A percentile compares a stretch with the other conserved stretches of the same genome.
phyloP scores from a whole-genome alignment of 2,329 filamentous ascomycete species.

The Trichoderma hamatum region DNA sequence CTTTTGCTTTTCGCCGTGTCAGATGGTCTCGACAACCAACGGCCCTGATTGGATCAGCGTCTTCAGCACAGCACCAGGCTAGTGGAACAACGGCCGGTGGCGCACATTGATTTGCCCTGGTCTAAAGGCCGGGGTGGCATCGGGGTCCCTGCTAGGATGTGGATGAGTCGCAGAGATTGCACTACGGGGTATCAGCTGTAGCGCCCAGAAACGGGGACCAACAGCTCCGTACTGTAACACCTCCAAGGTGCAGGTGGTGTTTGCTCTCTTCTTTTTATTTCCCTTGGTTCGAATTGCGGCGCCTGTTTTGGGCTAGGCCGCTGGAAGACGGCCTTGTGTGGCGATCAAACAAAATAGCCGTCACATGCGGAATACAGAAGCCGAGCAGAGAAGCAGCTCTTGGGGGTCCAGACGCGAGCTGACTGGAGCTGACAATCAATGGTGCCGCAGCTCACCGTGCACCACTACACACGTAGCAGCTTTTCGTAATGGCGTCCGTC shows the following conservation, averaged over 20 bases:
- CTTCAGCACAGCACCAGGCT: constrained; percentile 11
- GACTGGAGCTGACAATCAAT: constrained; percentile 17
- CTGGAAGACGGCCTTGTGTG: neutral
- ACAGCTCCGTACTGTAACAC: neutral
- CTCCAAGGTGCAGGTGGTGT: neutral
- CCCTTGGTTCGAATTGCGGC: neutral
- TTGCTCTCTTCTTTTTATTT: neutral
- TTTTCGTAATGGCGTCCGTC: constrained; percentile 3
- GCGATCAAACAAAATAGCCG: neutral
- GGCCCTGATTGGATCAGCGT: constrained; percentile 13
- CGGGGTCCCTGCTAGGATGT: constrained; percentile 16
- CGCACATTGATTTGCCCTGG: constrained; percentile 23
- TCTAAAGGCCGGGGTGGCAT: constrained; percentile 13
- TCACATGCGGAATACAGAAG: neutral
- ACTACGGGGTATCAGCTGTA: constrained; percentile 17
- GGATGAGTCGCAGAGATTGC: constrained; percentile 26
- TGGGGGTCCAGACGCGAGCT: neutral
- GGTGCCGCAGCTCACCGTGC: constrained; percentile 1
- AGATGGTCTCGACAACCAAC: constrained; percentile 17
- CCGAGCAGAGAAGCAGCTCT: neutral
- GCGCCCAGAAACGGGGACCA: constrained; percentile 1
- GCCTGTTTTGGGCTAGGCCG: constrained; percentile 5
- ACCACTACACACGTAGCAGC: constrained; percentile 3
- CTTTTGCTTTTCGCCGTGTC: neutral
- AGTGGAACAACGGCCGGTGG: constrained; percentile 19